phyloP scores from a whole-genome alignment of 2,329 filamentous ascomycete genomes.

The Botrytis porri region DNA sequence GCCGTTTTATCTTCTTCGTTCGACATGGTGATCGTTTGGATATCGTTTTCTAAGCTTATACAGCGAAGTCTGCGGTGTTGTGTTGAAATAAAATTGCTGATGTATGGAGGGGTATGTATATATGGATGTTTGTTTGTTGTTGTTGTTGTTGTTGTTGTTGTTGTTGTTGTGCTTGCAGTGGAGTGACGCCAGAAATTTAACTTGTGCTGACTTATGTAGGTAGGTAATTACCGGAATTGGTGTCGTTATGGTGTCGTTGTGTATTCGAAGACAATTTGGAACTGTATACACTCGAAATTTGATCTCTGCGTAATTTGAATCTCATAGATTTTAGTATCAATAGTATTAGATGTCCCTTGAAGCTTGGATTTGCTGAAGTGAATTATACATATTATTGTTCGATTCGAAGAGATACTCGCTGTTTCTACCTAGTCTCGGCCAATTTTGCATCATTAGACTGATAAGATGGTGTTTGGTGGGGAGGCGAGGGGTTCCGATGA shows the following conservation, averaged over 20 bases:
- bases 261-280: neutral
- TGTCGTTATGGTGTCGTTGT: neutral
- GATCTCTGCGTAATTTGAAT: neutral
- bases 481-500: neutral
- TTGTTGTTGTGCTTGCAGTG: neutral
- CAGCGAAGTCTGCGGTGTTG: neutral
- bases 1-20: constrained; percentile 30
- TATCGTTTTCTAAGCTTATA: neutral
- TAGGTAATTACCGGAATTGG: neutral
- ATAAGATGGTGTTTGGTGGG: neutral
- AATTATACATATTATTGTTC: neutral
- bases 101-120: constrained; percentile 3
- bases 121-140: neutral
- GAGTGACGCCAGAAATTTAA: neutral
- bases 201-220: neutral
- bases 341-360: neutral
- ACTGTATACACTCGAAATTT: neutral
- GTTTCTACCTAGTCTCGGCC: neutral
- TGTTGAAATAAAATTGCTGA: neutral
- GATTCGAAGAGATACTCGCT: neutral
- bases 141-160: no score
- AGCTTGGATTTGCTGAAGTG: neutral
- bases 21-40: constrained; percentile 16
- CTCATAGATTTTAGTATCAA: no score
- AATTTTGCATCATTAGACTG: neutral